Base-by-base conservation (phyloP, 108 stramenopile species). In the Thalassiosira profunda region DNA sequence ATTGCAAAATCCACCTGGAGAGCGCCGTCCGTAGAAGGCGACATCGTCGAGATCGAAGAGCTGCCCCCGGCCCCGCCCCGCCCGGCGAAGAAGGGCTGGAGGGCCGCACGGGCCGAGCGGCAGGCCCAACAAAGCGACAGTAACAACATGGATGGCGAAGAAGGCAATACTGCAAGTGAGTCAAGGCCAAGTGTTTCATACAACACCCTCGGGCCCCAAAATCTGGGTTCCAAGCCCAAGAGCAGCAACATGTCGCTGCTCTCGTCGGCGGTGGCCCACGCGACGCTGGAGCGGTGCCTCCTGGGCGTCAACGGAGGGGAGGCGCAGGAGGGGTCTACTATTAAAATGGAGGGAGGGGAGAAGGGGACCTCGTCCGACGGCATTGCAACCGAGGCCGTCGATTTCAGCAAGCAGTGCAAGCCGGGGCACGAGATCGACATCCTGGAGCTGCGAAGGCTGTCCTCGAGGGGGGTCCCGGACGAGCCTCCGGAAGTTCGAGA, bases 401-500 rank as follows among this genome's bases (percentile, higher is more conserved):
- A 74, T 35, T 74, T 65, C 57, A 74, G 72, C 47, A 74, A 64
- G 52, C 72, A 64, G 33, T 74, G 72, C 53, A 56, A 58, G 23
- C 40, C 67, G 15, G 68, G 68, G 15, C 86, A 88, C 57, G 60
- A 70, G 43, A 86, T 92, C 45, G 60, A 84, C 57, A 20, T 92
- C 28, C 67, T 67, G 8, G 57, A 86, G 52, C 52, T 93, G 12
- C 83, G 91, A 9, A 72, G 85, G 30, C 35, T 88, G 26, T 64
- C 75, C 9, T 83, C 81, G 0, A 74, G 83, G 24, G 86, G 86
- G 6, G 77, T 89, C 26, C 63, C 78, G 7, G 87, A 88, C 24
- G 86, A 87, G 55, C 85, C 74, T 15, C 74, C 64, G 18, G 42
- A 52, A 21, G 15, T 38, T 46, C 71, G 55, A 12, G 38, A 40